phyloP scores from a whole-genome alignment of 1,284 basidiomycete species.

The Vanrija pseudolonga region DNA sequence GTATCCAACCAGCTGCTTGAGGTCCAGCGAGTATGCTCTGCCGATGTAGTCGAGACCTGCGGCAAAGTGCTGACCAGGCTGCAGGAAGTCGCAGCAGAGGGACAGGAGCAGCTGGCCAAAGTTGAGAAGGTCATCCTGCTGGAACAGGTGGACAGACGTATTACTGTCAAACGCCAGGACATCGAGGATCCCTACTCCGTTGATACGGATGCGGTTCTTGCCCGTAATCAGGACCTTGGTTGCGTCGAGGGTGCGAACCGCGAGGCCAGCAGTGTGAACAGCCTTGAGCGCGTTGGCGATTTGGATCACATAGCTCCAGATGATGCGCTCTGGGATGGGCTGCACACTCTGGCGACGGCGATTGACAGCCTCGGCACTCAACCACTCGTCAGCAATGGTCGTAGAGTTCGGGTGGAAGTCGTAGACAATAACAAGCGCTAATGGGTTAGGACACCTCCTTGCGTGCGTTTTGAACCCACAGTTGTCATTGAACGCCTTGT shows the following conservation, averaged over 20 bases:
- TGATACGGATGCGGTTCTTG: conserved; percentile 78
- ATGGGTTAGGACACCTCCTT: no score
- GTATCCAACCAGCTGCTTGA: conserved; percentile 75
- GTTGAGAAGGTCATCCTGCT: conserved; percentile 82
- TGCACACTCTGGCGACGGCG: conserved; percentile 27
- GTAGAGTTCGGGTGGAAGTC: conserved; percentile 82
- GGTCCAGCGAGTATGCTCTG: conserved; percentile 71
- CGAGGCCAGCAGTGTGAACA: conserved; percentile 76
- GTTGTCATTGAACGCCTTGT: conserved; percentile 84
- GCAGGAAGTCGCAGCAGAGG: conserved; percentile 60
- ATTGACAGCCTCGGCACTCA: conserved; percentile 49
- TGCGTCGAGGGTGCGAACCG: conserved; percentile 77
- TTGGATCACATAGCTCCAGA: conserved; percentile 95
- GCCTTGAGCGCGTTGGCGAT: conserved; percentile 81
- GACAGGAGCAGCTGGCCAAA: conserved; percentile 81
- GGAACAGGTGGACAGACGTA: conserved; percentile 56
- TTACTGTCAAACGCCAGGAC: conserved; percentile 71
- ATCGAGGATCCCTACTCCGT: conserved; percentile 79
- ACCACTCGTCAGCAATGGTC: conserved; percentile 71
- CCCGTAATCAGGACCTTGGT: conserved; percentile 86
- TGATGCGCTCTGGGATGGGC: conserved; percentile 68
- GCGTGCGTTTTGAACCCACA: no score
- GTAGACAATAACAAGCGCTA: conserved; percentile 89
- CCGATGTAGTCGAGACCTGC: conserved; percentile 75
- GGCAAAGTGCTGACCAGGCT: conserved; percentile 53